These are phyloP conservation scores for Ceriops zippeliana DNA, from an alignment of 345 rosid species.

Conservation along the genomic window DNA sequence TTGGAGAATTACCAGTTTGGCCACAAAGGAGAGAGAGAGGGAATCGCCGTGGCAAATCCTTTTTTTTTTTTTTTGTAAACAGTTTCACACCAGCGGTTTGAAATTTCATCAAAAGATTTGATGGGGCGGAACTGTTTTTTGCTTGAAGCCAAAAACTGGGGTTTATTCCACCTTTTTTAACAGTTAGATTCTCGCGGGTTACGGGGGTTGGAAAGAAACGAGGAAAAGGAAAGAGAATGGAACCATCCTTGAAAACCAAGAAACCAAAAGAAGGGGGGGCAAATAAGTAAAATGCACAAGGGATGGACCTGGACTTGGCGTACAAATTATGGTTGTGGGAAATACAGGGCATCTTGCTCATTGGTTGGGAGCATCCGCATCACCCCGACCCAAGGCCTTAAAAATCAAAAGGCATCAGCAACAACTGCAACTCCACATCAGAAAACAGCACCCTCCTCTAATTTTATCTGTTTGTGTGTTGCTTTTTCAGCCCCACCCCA, in stretches of 20 bases:
- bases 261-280: constrained; percentile 16
- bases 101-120: background rate
- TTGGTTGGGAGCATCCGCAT: constrained; percentile 3
- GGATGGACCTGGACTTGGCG: constrained; percentile 1
- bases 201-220: too few relatives aligned
- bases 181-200: constrained; percentile 9
- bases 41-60: background rate
- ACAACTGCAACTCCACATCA: constrained; percentile 22
- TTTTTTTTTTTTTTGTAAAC: background rate
- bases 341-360: constrained; percentile 12
- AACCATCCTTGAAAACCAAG: constrained; percentile 15
- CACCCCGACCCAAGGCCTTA: constrained; percentile 28
- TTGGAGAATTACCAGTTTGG: background rate
- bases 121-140: background rate
- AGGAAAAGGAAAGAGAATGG: background rate
- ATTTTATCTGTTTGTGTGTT: constrained; percentile 18
- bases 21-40: background rate
- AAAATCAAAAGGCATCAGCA: constrained; percentile 20
- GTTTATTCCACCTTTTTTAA: constrained; percentile 1
- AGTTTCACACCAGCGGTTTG: background rate
- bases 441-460: constrained; percentile 33
- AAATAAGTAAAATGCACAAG: constrained; percentile 9
- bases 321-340: background rate
- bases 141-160: constrained; percentile 14
- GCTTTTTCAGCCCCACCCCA: constrained; percentile 15